phyloP scores from a whole-genome alignment of 208 protist genomes.

The Crithidia fasciculata region DNA sequence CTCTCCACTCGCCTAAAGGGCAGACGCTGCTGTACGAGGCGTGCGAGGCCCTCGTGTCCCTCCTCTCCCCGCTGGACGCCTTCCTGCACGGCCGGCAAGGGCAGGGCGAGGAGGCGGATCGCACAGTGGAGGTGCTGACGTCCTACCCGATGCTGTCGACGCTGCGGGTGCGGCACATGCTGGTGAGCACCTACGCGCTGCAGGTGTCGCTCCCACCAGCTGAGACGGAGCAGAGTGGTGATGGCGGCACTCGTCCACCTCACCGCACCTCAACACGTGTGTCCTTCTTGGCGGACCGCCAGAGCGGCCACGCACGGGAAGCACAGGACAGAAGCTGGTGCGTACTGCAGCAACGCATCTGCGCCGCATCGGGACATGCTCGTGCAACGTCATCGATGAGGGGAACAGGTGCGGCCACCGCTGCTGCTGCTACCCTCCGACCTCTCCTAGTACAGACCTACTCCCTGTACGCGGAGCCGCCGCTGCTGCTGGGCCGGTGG shows the following conservation, averaged over 20 bases:
- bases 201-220: not conserved
- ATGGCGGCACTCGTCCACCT: too few species aligned
- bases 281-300: slow-evolving; percentile 8
- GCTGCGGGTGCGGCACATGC: slow-evolving; percentile 41
- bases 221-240: not conserved
- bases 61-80: slow-evolving; percentile 20
- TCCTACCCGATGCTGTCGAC: slow-evolving; percentile 46
- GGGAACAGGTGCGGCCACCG: not conserved
- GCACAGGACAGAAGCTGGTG: slow-evolving; percentile 1
- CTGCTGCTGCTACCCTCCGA: not conserved
- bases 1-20: slow-evolving; percentile 17
- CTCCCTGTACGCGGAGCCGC: slow-evolving; percentile 47
- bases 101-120: not conserved
- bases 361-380: not conserved
- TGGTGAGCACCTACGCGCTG: slow-evolving; percentile 45
- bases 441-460: slow-evolving; percentile 28
- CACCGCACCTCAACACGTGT: not conserved
- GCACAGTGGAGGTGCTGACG: slow-evolving; percentile 29
- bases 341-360: not conserved
- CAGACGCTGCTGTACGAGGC: slow-evolving; percentile 31
- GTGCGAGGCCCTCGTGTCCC: slow-evolving; percentile 45
- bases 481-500: slow-evolving; percentile 45
- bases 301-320: slow-evolving; percentile 13
- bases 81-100: not conserved
- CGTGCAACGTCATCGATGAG: too few species aligned